phyloP scores from a whole-genome alignment of 495 filamentous ascomycete genomes.

The Penicillium atrosanguineum region DNA sequence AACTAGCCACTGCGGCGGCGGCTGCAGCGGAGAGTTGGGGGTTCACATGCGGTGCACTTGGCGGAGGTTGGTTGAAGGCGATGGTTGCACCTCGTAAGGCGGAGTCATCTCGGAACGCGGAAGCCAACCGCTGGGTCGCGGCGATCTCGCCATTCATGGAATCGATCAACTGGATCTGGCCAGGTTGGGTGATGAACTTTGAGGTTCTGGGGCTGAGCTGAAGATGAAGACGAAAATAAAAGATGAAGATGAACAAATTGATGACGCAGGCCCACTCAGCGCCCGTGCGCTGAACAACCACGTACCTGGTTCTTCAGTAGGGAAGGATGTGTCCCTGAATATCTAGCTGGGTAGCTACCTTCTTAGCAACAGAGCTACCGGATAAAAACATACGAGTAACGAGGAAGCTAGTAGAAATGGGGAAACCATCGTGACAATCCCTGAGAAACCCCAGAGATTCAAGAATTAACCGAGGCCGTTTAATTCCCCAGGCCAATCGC shows the following conservation, averaged over 20 bases:
- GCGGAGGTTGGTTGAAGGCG: constrained; percentile 32
- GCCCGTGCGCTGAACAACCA: neutral
- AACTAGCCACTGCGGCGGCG: constrained; percentile 19
- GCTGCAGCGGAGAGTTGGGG: constrained; percentile 12
- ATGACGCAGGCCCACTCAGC: neutral
- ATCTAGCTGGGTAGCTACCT: too few species aligned
- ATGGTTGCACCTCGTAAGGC: constrained; percentile 40
- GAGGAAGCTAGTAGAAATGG: too few species aligned
- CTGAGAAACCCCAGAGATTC: too few species aligned
- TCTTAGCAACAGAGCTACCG: too few species aligned
- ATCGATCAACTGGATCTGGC: constrained; percentile 12
- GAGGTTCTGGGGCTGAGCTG: neutral
- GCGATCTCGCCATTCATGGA: constrained; percentile 36
- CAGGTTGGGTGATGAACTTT: neutral
- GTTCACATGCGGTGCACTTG: constrained; percentile 14
- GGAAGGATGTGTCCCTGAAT: too few species aligned
- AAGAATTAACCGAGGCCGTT: too few species aligned
- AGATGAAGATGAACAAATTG: too few species aligned
- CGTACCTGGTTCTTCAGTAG: neutral
- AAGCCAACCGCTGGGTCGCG: constrained; percentile 31
- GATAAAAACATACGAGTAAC: too few species aligned
- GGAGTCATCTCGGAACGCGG: constrained; percentile 26
- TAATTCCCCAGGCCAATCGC: too few species aligned
- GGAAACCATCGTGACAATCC: too few species aligned
- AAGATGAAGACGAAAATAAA: neutral